A percentile compares a stretch with the other conserved stretches of the same genome.
phyloP scores from a whole-genome alignment of 768 basidiomycete genomes.

The Psilocybe azurescens region DNA sequence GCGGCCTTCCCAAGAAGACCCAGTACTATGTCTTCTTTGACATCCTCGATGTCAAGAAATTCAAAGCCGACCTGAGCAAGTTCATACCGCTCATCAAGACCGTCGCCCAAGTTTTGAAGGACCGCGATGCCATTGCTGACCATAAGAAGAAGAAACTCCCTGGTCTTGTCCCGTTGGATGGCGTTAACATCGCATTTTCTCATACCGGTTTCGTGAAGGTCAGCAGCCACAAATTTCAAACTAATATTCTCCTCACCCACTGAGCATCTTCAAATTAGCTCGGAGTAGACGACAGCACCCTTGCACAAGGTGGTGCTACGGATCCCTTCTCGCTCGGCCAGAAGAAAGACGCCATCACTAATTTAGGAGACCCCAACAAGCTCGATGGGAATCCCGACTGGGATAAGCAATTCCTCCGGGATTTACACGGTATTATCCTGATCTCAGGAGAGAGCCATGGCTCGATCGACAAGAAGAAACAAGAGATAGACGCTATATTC shows the following conservation, averaged over 20 bases:
- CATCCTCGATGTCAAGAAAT: conserved; percentile 46
- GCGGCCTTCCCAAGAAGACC: conserved; percentile 60
- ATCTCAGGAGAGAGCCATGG: conserved; percentile 50
- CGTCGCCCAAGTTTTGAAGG: conserved; percentile 44
- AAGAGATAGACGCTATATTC: conserved; percentile 40
- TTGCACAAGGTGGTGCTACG: conserved; percentile 32
- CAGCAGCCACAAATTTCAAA: neutral
- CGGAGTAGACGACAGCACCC: conserved; percentile 42
- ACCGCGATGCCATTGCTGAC: conserved; percentile 43
- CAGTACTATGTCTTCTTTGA: conserved; percentile 59
- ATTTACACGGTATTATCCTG: conserved; percentile 55
- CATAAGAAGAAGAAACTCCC: conserved; percentile 41
- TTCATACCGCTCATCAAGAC: conserved; percentile 53
- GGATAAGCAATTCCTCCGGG: conserved; percentile 49
- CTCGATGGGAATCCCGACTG: conserved; percentile 45
- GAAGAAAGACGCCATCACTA: conserved; percentile 37
- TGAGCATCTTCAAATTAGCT: conserved; percentile 30
- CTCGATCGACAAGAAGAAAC: conserved; percentile 40
- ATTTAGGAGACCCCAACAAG: conserved; percentile 40
- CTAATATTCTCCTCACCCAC: neutral
- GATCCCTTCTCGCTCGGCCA: conserved; percentile 47
- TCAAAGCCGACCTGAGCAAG: conserved; percentile 46
- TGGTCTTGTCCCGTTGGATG: conserved; percentile 41
- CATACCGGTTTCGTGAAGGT: conserved; percentile 50
- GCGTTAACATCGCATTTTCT: conserved; percentile 61